A percentile compares a stretch with the other conserved stretches of the same genome.
phyloP scores from a whole-genome alignment of 2,329 filamentous ascomycete species.

The Calonectria pauciramosa region DNA sequence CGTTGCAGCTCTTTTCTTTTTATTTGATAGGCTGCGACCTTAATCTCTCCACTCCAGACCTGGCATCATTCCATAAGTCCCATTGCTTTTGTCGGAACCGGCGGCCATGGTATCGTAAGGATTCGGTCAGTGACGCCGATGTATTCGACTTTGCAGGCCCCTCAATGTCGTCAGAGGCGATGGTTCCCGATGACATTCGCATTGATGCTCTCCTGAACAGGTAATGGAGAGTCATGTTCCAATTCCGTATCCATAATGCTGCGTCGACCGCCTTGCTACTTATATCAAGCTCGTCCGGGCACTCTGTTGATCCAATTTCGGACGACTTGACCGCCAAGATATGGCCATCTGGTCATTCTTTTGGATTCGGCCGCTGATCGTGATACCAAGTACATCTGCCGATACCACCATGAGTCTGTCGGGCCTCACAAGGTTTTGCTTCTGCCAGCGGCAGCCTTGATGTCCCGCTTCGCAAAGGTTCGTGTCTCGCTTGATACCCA shows the following conservation, averaged over 20 bases:
- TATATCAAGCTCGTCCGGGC: neutral
- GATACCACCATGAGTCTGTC: neutral
- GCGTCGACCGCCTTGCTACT: neutral
- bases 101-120: neutral
- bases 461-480: slow-evolving; percentile 1
- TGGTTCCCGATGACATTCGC: neutral
- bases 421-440: neutral
- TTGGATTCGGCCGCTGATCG: neutral
- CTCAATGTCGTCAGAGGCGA: neutral
- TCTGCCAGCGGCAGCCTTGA: neutral
- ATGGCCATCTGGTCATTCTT: neutral
- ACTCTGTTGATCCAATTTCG: neutral
- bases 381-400: neutral
- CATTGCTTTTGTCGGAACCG: slow-evolving; percentile 7
- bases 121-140: neutral
- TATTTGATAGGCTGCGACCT: neutral
- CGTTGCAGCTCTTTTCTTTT: neutral
- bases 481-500: neutral
- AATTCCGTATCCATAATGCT: neutral
- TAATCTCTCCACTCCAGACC: neutral
- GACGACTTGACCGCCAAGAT: neutral
- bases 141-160: neutral
- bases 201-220: neutral
- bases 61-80: slow-evolving; percentile 14
- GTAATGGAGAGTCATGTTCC: neutral